These are phyloP conservation scores for Fusarium miscanthi DNA, from an alignment of 2,329 filamentous ascomycete species.

Conservation along the genomic window DNA sequence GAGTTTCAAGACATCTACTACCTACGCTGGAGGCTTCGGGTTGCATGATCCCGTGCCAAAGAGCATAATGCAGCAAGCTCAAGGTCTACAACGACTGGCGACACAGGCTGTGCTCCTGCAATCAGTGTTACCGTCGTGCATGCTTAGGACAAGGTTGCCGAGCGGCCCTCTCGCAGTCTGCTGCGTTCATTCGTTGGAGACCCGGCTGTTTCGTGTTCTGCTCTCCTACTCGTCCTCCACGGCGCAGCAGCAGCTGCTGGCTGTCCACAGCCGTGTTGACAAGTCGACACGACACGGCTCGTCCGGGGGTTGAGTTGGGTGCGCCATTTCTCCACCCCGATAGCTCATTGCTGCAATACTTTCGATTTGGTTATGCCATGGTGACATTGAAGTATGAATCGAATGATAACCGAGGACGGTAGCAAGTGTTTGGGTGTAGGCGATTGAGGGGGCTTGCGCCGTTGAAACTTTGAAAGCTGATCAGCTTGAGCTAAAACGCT, in stretches of 20 bases:
- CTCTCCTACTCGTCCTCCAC: slow-evolving; percentile 22
- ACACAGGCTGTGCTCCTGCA: slow-evolving; percentile 35
- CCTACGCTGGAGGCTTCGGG: slow-evolving; percentile 1
- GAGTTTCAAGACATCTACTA: slow-evolving; percentile 18
- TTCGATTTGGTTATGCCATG: slow-evolving; percentile 27
- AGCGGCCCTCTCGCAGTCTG: slow-evolving; percentile 24
- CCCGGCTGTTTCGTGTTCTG: slow-evolving; percentile 33
- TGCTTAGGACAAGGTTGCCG: slow-evolving; percentile 34
- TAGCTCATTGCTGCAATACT: slow-evolving; percentile 39
- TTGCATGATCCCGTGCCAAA: slow-evolving; percentile 13
- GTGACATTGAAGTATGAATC: slow-evolving; percentile 2
- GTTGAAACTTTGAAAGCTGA: slow-evolving; percentile 34
- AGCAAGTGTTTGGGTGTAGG: slow-evolving; percentile 1
- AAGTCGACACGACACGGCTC: slow-evolving; percentile 36
- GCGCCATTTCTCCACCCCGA: slow-evolving; percentile 43
- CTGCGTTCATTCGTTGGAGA: slow-evolving; percentile 27
- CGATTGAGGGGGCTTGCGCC: slow-evolving; percentile 32
- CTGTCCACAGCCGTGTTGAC: slow-evolving; percentile 40
- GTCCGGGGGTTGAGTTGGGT: slow-evolving; percentile 36
- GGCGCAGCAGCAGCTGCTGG: slow-evolving; percentile 20
- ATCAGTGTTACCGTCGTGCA: slow-evolving; percentile 35
- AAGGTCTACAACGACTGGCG: slow-evolving; percentile 27
- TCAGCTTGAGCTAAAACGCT: slow-evolving; percentile 20
- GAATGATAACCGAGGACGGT: neutral
- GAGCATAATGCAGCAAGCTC: slow-evolving; percentile 28